Conservation (phyloP, 2,329 filamentous ascomycete species). For the Cytospora chrysosperma region DNA sequence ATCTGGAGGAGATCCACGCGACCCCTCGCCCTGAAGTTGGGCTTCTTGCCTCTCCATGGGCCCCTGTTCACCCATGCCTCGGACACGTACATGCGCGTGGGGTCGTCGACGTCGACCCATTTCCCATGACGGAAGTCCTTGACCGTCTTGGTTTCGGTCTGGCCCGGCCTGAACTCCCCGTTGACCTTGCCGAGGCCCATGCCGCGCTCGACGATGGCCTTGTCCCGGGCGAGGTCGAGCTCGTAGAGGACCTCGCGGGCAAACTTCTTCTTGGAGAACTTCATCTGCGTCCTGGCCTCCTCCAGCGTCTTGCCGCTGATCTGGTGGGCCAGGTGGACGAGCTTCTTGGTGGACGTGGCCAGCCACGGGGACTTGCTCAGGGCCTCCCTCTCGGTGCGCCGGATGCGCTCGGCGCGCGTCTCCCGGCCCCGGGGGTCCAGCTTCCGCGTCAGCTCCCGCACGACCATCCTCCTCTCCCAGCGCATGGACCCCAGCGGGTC, state of each 20-base stretch:
- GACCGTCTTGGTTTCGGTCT: constrained; percentile 58
- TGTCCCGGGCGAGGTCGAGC: constrained; percentile 76
- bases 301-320: constrained; percentile 92
- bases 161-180: constrained; percentile 34
- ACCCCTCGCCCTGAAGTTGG: constrained; percentile 76
- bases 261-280: constrained; percentile 91
- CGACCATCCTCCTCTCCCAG: constrained; percentile 83
- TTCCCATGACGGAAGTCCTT: constrained; percentile 77
- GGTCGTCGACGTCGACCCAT: constrained; percentile 68
- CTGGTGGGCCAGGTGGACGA: constrained; percentile 80
- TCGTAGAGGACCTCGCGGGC: constrained; percentile 77
- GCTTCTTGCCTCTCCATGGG: constrained; percentile 52
- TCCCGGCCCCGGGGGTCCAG: constrained; percentile 57
- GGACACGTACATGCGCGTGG: constrained; percentile 83
- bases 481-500: constrained; percentile 67
- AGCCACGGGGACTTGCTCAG: constrained; percentile 66
- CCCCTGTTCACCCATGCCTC: constrained; percentile 91
- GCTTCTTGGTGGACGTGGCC: constrained; percentile 88
- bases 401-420: constrained; percentile 64
- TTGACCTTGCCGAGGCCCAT: constrained; percentile 70
- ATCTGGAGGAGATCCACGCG: constrained; percentile 65
- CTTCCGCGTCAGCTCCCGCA: constrained; percentile 68
- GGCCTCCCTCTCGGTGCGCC: constrained; percentile 58
- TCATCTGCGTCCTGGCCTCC: constrained; percentile 92
- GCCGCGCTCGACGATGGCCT: constrained; percentile 74